Conservation (phyloP, 768 basidiomycete genomes). For the Boletus huronensis region DNA sequence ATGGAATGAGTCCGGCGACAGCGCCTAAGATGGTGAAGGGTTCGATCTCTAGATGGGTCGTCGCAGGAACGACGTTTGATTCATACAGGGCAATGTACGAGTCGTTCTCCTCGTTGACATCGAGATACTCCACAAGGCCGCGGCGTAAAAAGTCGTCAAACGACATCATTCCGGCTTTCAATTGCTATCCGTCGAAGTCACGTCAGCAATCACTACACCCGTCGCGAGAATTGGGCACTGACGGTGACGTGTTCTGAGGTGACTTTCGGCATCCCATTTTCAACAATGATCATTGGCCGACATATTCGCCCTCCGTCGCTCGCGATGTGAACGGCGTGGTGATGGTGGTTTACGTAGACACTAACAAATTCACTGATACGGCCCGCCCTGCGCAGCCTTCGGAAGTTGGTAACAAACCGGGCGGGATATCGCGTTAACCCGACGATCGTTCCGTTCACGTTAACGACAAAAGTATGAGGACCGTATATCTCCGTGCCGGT, state of each 20-base stretch:
- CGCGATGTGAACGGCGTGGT: conserved; percentile 91
- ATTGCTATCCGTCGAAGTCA: conserved; percentile 44
- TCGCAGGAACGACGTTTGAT: conserved; percentile 70
- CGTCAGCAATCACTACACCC: conserved; percentile 2
- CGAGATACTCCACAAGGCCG: conserved; percentile 95
- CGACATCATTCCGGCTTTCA: conserved; percentile 72
- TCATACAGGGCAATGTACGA: conserved; percentile 95
- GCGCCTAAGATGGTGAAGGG: conserved; percentile 97
- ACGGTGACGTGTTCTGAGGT: conserved; percentile 78
- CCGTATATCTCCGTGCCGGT: conserved; percentile 96
- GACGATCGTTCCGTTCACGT: conserved; percentile 95
- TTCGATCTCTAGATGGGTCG: conserved; percentile 97
- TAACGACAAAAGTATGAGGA: conserved; percentile 89
- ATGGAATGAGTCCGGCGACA: conserved; percentile 97
- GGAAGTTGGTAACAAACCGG: conserved; percentile 86
- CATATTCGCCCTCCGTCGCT: conserved; percentile 98
- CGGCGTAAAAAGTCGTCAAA: conserved; percentile 94
- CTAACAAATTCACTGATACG: conserved; percentile 95
- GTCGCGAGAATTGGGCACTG: conserved; percentile 10
- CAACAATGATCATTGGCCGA: conserved; percentile 95
- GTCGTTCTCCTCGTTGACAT: conserved; percentile 99
- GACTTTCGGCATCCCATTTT: conserved; percentile 73
- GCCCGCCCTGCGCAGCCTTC: conserved; percentile 87
- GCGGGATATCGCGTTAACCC: conserved; percentile 85
- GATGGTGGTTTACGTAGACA: conserved; percentile 94